A percentile compares a stretch with the other conserved stretches of the same genome.
phyloP scores from a whole-genome alignment of 2,329 filamentous ascomycete genomes.

The Aspergillus sp. region DNA sequence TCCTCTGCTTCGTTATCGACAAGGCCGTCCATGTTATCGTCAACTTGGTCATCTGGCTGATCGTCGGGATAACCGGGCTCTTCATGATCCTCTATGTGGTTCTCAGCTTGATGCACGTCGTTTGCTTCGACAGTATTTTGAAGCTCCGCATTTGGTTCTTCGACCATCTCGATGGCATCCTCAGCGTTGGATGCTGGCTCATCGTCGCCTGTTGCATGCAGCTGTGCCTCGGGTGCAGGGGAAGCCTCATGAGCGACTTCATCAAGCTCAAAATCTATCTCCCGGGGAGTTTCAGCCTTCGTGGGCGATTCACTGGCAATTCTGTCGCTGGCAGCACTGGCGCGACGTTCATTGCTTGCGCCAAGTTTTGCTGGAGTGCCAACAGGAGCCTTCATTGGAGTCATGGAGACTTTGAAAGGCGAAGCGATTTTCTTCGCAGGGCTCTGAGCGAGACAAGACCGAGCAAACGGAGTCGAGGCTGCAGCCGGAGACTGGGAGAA shows the following conservation, averaged over 20 bases:
- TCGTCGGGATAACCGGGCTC: conserved; percentile 3
- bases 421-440: conserved; percentile 36
- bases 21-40: conserved; percentile 1
- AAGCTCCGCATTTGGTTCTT: not conserved
- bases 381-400: conserved; percentile 8
- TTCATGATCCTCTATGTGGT: conserved; percentile 3
- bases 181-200: no score
- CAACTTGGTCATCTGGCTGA: not conserved
- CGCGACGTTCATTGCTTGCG: no score
- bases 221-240: no score
- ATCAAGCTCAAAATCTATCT: not conserved
- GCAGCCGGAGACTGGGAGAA: conserved; percentile 26
- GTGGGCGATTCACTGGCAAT: not conserved
- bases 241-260: not conserved
- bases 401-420: conserved; percentile 27
- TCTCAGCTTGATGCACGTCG: conserved; percentile 1
- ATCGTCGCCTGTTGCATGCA: no score
- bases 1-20: conserved; percentile 1
- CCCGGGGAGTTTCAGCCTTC: conserved; percentile 1
- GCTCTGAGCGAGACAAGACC: conserved; percentile 32
- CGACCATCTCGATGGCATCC: not conserved
- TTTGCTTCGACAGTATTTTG: not conserved
- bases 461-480: conserved; percentile 21
- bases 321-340: conserved; percentile 1
- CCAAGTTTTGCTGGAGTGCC: no score